Evolutionary conservation across 1,284 basidiomycete species (phyloP), one percentile per base, ranked within the genome.

Genomic region (Puccinia novopanici): DNA sequence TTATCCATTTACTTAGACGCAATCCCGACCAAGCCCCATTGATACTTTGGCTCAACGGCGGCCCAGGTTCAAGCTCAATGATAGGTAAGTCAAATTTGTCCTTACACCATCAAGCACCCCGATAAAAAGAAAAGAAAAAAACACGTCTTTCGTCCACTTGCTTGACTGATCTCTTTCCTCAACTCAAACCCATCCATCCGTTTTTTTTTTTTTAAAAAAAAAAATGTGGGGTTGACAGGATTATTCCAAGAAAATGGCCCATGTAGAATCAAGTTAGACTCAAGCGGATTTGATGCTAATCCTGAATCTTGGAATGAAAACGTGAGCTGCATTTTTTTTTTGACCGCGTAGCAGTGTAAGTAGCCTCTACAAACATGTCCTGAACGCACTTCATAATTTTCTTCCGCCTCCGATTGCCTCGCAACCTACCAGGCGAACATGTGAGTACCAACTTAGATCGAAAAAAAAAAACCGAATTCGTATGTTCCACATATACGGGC

Each of bases 221-320:
- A 24, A 59, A 24, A 3, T 75, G 34, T 61, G n/a, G 24, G 30
- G 17, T 48, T 17, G 27, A 0, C 42, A 78, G 76, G 65, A 30
- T 30, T 78, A 10, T 78, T 78, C 54, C 76, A 78, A 57, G 76
- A 78, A n/a, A 57, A 78, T 37, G 76, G 76, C 9, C 76, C 76
- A 19, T 78, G 76, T 78, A 50, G 67, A 34, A 71, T 78, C 34
- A 70, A 70, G 67, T 37, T 54, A 19, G 76, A 78, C n/a, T 78
- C 76, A 15, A 70, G 54, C n/a, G 67, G 67, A n/a, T 40, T 78
- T 10, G 67, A 70, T 27, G 5, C 45, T 24, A 78, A 78, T 37
- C 61, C 63, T n/a, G 61, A 78, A 52, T 34, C 76, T 19, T 78
- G 76, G 76, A 75, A 75, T 48, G 24, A 45, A 57, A 59, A 75